Evolutionary conservation across 257 asterid species (phyloP), one percentile per base, ranked within the genome.

Genomic region (Coffea canephora): DNA sequence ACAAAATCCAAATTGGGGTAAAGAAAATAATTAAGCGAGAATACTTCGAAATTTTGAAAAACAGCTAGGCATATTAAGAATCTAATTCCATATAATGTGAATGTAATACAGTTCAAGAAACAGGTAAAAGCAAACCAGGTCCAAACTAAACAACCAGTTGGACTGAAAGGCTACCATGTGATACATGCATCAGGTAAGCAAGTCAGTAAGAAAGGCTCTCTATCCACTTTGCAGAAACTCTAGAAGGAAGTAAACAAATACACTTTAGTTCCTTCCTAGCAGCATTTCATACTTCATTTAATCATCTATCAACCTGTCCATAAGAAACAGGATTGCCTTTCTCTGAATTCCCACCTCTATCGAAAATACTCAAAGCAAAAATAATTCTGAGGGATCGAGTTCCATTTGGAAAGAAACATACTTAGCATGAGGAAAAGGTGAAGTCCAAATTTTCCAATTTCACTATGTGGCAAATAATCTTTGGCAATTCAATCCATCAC

Each of bases 1-100:
- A 43, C 18, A 39, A 50, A 39, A 52, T 49, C 75, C 83, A 59
- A 83, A 72, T 59, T 54, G 52, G 46, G 74, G 66, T 73, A 81
- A 65, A 65, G 69, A 54, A 62, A 50, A 79, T 65, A 73, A 82
- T 57, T 36, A 69, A 69, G 54, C 23, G 65, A 48, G 48, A 66
- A 41, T 25, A 65, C 3, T 31, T 66, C 48, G 13, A 69, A 36
- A 39, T 36, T 34, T 7, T 14, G 23, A 57, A 78, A 31, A 54
- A 21, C 10, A 4, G 66, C 65, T 14, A 21, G 41, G 15, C 65
- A 66, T 49, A 21, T 45, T 67, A 65, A 36, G 61, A 62, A 52
- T 69, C 19, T 3, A 15, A 19, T 68, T 77, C 45, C 69, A 55
- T 12, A 69, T 0, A 8, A 41, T 15, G 52, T 19, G 69, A 74